Percentiles rank a stretch among this genome's conserved stretches.
Evolutionary conservation across 441 rosid genomes (phyloP).

Genomic region (Adansonia grandidieri): DNA sequence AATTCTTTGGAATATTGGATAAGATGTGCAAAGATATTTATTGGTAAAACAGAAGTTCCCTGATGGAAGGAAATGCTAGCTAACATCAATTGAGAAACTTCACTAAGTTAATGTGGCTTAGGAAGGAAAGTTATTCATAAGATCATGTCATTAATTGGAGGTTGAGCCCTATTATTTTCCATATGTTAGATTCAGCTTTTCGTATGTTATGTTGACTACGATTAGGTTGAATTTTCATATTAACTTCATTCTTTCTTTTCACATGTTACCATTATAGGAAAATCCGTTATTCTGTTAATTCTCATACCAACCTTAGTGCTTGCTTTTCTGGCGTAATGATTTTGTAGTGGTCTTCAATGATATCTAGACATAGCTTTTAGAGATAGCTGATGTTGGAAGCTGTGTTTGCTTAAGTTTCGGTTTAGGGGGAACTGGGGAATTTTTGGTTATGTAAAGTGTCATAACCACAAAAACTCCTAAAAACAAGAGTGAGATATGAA

Average conservation of each 20-base stretch:
- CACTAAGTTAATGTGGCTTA: background rate
- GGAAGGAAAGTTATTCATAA: background rate
- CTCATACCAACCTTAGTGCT: background rate
- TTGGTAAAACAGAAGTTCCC: background rate
- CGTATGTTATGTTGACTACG: background rate
- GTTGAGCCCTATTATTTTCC: background rate
- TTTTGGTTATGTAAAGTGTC: background rate
- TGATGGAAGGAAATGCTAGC: background rate
- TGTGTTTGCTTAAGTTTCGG: background rate
- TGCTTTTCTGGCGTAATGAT: background rate
- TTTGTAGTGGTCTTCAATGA: background rate
- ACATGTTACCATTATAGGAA: background rate
- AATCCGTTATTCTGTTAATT: background rate
- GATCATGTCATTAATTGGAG: background rate
- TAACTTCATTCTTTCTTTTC: background rate
- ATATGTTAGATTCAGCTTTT: background rate
- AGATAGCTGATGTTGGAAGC: conserved; percentile 2
- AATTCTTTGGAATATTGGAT: background rate
- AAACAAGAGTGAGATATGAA: background rate
- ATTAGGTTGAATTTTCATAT: background rate
- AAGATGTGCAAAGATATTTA: background rate
- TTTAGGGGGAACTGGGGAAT: background rate
- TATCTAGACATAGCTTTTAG: background rate
- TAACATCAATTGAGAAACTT: conserved; percentile 1
- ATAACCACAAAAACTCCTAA: background rate